Evolutionary conservation across 1,284 basidiomycete genomes (phyloP).

Genomic region (Fomitopsis schrenkii): DNA sequence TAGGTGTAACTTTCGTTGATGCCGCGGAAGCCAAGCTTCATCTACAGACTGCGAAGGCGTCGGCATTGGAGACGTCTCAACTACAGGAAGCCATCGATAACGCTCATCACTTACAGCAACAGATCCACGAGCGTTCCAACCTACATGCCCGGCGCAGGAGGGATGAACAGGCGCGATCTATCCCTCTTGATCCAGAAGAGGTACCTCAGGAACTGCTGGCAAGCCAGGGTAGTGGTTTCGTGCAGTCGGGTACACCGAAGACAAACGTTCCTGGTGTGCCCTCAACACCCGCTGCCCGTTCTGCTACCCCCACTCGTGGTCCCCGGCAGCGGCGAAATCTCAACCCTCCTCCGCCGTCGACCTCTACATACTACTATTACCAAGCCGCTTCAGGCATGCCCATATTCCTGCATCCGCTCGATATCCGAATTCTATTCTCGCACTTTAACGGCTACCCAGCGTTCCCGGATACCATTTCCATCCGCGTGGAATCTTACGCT

Average conservation of each 20-base stretch:
- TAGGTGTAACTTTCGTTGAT: slow-evolving; percentile 79
- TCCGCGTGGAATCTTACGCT: slow-evolving; percentile 76
- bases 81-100: slow-evolving; percentile 57
- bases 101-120: slow-evolving; percentile 55
- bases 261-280: slow-evolving; percentile 21
- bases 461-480: slow-evolving; percentile 81
- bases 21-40: slow-evolving; percentile 74
- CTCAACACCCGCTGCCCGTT: slow-evolving; percentile 13
- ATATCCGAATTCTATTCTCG: slow-evolving; percentile 89
- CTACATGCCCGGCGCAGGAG: slow-evolving; percentile 36
- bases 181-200: slow-evolving; percentile 19
- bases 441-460: slow-evolving; percentile 81
- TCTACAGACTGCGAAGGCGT: slow-evolving; percentile 75
- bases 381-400: slow-evolving; percentile 91
- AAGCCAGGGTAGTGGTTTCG: slow-evolving; percentile 25
- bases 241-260: slow-evolving; percentile 19
- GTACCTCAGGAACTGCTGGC: slow-evolving; percentile 56
- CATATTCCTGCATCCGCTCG: slow-evolving; percentile 92
- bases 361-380: slow-evolving; percentile 91
- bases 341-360: slow-evolving; percentile 78
- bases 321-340: slow-evolving; percentile 67
- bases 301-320: slow-evolving; percentile 31
- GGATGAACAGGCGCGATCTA: slow-evolving; percentile 25
- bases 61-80: slow-evolving; percentile 63
- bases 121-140: slow-evolving; percentile 38